Percentiles rank a stretch among this genome's conserved stretches.
phyloP scores from a whole-genome alignment of 2,329 filamentous ascomycete species.

The Akanthomyces dipterigenus region DNA sequence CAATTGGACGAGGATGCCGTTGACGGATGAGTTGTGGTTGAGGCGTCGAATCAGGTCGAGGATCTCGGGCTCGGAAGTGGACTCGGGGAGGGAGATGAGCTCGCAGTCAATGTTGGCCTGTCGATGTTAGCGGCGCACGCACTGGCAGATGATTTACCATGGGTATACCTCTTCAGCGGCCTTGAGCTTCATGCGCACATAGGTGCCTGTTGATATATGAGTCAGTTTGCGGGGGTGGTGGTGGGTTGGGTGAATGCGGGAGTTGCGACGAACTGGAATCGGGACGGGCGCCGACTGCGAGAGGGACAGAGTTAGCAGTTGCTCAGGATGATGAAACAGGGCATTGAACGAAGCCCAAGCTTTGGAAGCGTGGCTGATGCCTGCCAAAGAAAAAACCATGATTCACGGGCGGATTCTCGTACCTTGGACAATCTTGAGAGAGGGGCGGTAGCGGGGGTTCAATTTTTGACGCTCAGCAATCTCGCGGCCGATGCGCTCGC shows the following conservation, averaged over 20 bases:
- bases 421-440: slow-evolving; percentile 93
- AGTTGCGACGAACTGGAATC: slow-evolving; percentile 63
- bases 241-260: slow-evolving; percentile 8
- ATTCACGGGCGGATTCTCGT: slow-evolving; percentile 22
- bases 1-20: slow-evolving; percentile 90
- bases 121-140: neutral
- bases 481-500: slow-evolving; percentile 71
- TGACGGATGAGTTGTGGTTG: slow-evolving; percentile 80
- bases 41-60: slow-evolving; percentile 72
- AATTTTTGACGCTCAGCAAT: slow-evolving; percentile 73
- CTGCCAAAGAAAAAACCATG: neutral
- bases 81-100: slow-evolving; percentile 74
- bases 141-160: neutral
- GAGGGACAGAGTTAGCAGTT: slow-evolving; percentile 18
- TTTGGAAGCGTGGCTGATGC: neutral
- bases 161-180: slow-evolving; percentile 74
- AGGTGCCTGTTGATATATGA: slow-evolving; percentile 59
- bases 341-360: slow-evolving; percentile 12
- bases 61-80: slow-evolving; percentile 77
- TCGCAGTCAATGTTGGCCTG: slow-evolving; percentile 87
- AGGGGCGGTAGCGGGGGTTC: slow-evolving; percentile 84
- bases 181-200: slow-evolving; percentile 99
- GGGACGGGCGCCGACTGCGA: slow-evolving; percentile 77
- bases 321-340: neutral
- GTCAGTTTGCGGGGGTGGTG: slow-evolving; percentile 26